Conservation (phyloP, 2,329 filamentous ascomycete genomes). For the Alternaria panax region DNA sequence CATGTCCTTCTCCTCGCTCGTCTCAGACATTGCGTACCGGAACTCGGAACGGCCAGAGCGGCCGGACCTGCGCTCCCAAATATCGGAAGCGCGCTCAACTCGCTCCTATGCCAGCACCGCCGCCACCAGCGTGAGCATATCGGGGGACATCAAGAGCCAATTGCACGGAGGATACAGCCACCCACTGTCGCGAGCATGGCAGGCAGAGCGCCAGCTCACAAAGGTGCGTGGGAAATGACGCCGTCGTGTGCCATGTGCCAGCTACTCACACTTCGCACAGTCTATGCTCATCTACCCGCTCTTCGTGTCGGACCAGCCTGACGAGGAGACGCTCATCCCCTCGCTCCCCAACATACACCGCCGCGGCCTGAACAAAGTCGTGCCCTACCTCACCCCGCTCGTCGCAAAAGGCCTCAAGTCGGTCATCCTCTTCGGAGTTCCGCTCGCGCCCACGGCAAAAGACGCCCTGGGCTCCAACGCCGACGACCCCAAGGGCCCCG, state of each 20-base stretch:
- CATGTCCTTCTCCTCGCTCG: slow-evolving; percentile 63
- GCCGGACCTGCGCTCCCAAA: slow-evolving; percentile 54
- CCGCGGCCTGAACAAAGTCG: slow-evolving; percentile 83
- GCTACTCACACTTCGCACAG: slow-evolving; percentile 62
- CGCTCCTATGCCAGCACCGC: slow-evolving; percentile 60
- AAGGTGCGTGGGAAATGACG: slow-evolving; percentile 47
- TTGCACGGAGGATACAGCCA: slow-evolving; percentile 62
- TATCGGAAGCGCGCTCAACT: slow-evolving; percentile 56
- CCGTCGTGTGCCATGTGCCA: not conserved
- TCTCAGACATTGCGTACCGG: slow-evolving; percentile 60
- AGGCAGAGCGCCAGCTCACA: slow-evolving; percentile 61
- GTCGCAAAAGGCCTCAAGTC: slow-evolving; percentile 89
- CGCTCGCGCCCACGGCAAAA: slow-evolving; percentile 79
- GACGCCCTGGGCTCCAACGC: slow-evolving; percentile 90
- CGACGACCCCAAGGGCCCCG: slow-evolving; percentile 91
- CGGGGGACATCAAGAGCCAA: slow-evolving; percentile 60
- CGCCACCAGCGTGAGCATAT: slow-evolving; percentile 61
- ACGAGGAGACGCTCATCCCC: slow-evolving; percentile 89
- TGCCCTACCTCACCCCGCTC: slow-evolving; percentile 84
- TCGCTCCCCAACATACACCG: slow-evolving; percentile 91
- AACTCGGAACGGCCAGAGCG: slow-evolving; percentile 48
- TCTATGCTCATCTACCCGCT: slow-evolving; percentile 99
- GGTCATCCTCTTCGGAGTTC: slow-evolving; percentile 95
- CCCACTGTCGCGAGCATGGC: slow-evolving; percentile 60
- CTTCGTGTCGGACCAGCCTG: slow-evolving; percentile 92